A percentile compares a stretch with the other conserved stretches of the same genome.
Conservation (phyloP, 768 basidiomycete species). For the Kwoniella mangroviensis region DNA sequence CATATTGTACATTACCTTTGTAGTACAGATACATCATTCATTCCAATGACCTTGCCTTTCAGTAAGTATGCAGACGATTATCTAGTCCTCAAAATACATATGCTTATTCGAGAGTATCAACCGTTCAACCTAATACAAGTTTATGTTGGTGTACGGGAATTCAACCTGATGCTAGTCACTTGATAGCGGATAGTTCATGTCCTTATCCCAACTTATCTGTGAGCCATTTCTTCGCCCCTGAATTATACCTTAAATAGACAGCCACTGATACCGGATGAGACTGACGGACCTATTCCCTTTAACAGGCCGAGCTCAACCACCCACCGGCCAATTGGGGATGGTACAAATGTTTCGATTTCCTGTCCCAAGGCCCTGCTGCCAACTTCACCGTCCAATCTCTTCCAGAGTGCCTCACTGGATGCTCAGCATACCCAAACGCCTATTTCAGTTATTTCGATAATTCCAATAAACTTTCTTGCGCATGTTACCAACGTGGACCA, state of each 20-base stretch:
- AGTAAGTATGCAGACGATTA: neutral
- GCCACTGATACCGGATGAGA: too few species aligned
- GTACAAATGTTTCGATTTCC: constrained; percentile 12
- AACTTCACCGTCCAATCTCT: neutral
- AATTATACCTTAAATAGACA: neutral
- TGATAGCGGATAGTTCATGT: constrained; percentile 1
- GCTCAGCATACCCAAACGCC: constrained; percentile 1
- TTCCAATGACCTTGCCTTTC: neutral
- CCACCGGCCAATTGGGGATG: constrained; percentile 7
- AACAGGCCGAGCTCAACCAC: constrained; percentile 4
- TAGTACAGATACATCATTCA: too few species aligned
- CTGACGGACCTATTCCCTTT: neutral
- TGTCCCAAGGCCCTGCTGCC: neutral
- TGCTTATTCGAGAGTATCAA: neutral
- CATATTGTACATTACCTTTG: too few species aligned
- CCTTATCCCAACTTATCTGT: neutral
- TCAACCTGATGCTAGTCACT: neutral
- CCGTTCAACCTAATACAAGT: neutral
- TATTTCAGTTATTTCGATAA: constrained; percentile 1
- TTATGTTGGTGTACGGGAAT: neutral
- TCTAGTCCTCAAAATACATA: neutral
- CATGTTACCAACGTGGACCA: constrained; percentile 11
- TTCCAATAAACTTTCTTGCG: neutral
- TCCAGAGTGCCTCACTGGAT: neutral
- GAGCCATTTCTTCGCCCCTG: neutral